A percentile compares a stretch with the other conserved stretches of the same genome.
Conservation (phyloP, 495 filamentous ascomycete species). For the Hypomontagnella submonticulosa region DNA sequence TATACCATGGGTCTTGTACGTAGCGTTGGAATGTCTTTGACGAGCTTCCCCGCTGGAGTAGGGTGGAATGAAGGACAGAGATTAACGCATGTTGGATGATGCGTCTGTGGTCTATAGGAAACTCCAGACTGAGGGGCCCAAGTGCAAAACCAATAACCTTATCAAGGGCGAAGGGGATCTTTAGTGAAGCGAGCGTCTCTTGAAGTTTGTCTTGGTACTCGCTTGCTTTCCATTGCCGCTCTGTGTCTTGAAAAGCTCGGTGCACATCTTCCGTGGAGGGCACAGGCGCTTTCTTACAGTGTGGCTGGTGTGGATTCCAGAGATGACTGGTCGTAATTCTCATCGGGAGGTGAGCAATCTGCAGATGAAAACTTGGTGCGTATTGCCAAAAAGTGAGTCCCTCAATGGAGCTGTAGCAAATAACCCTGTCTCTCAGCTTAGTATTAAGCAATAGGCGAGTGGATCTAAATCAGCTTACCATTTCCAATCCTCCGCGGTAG, state of each 20-base stretch:
- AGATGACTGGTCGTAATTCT: neutral
- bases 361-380: conserved; percentile 1
- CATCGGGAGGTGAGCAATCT: conserved; percentile 25
- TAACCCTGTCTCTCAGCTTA: conserved; percentile 12
- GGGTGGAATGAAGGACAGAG: conserved; percentile 22
- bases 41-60: conserved; percentile 16
- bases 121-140: conserved; percentile 15
- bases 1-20: conserved; percentile 24
- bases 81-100: conserved; percentile 23
- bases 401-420: conserved; percentile 20
- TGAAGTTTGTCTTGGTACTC: conserved; percentile 26
- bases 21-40: conserved; percentile 2
- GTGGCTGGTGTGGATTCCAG: too few relatives aligned
- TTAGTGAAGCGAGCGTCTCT: conserved; percentile 7
- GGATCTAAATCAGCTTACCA: neutral
- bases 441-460: conserved; percentile 4
- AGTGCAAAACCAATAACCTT: conserved; percentile 43
- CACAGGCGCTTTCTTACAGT: neutral
- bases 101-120: neutral
- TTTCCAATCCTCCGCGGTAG: neutral
- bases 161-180: conserved; percentile 20
- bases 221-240: conserved; percentile 23
- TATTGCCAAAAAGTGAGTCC: conserved; percentile 9
- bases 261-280: conserved; percentile 10
- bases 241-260: conserved; percentile 5